Evolutionary conservation across 352 stramenopile genomes (phyloP), one percentile per base, ranked within the genome.

Genomic region (Globisporangium viniferum): DNA sequence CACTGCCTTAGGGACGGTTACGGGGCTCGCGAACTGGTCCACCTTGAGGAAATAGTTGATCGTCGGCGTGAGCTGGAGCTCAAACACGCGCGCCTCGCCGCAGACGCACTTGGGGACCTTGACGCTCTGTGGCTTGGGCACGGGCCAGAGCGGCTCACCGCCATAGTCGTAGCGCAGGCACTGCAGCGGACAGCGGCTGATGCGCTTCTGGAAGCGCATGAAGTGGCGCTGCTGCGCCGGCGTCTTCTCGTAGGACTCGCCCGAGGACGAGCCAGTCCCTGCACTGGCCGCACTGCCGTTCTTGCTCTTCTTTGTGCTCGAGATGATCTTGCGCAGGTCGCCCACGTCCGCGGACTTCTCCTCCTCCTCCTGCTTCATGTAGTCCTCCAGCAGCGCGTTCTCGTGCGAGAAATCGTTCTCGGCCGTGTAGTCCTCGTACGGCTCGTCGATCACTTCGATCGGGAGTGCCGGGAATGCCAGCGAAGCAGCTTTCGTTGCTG

Each of bases 21-120:
- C 58, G 33, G 58, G 41, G 59, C 64, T 57, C 9, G 80, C 80
- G 36, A 79, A 86, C 58, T 91, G 71, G 67, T 95, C 88, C 31
- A 95, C 88, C 59, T 92, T 89, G 33, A 95, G 76, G 51, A 95
- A 93, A 60, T 95, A 95, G 64, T 90, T 91, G 60, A 93, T 89
- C 3, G 86, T 92, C 33, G 88, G 88, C n/a, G 82, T 87, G 54
- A 95, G 74, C 65, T 95, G 87, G 62, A 95, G 73, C 71, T 95
- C 88, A 57, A 95, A 95, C 27, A 78, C 69, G n/a, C 86, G 84
- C 3, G 84, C 75, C 67, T 82, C 62, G 10, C 86, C 88, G 31
- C 88, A 95, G 6, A 64, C 53, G 55, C 88, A 95, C 39, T 44
- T 56, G 1, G 88, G 82, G 2, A 92, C 64, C 29, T 81, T 81